A percentile compares a stretch with the other conserved stretches of the same genome.
These are phyloP conservation scores for Monosporozyma siamensis DNA, from an alignment of 805 yeast species.

Conservation along the genomic window DNA sequence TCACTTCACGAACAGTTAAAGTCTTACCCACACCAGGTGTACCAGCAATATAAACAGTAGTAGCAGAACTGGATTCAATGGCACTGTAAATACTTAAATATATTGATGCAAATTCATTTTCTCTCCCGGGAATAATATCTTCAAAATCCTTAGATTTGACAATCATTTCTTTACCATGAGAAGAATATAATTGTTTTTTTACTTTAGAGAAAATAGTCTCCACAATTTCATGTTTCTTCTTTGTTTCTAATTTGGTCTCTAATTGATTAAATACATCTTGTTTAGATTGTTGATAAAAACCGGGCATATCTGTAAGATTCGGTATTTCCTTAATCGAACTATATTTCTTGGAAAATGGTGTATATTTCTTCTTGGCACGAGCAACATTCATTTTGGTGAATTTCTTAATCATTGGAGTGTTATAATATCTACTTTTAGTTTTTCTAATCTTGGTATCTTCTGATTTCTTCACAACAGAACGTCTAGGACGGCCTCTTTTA, in stretches of 20 bases:
- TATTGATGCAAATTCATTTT: slow-evolving; percentile 64
- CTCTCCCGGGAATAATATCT: slow-evolving; percentile 72
- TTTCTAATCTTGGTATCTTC: not conserved
- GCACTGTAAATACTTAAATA: slow-evolving; percentile 64
- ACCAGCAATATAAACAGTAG: slow-evolving; percentile 86
- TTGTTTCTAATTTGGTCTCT: slow-evolving; percentile 31
- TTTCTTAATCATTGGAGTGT: slow-evolving; percentile 17
- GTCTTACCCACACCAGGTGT: slow-evolving; percentile 98
- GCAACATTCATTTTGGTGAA: slow-evolving; percentile 27
- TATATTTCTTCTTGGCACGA: slow-evolving; percentile 25
- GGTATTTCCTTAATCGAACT: slow-evolving; percentile 24
- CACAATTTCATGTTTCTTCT: slow-evolving; percentile 30
- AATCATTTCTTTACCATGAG: slow-evolving; percentile 35
- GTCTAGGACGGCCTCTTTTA: slow-evolving; percentile 7
- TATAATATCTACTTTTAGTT: not conserved
- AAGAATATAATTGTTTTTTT: slow-evolving; percentile 33
- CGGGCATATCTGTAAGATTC: slow-evolving; percentile 22
- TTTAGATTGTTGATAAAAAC: slow-evolving; percentile 17
- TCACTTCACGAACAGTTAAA: slow-evolving; percentile 81
- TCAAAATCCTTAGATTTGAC: slow-evolving; percentile 32
- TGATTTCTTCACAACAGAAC: too few species aligned
- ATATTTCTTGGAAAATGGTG: slow-evolving; percentile 22
- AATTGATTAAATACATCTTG: slow-evolving; percentile 18
- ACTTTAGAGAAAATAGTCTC: slow-evolving; percentile 30
- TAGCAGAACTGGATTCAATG: slow-evolving; percentile 59